Percentiles rank a stretch among this genome's conserved stretches.
Evolutionary conservation across 2,329 filamentous ascomycete species (phyloP).

Genomic region (Stenocarpella maydis): DNA sequence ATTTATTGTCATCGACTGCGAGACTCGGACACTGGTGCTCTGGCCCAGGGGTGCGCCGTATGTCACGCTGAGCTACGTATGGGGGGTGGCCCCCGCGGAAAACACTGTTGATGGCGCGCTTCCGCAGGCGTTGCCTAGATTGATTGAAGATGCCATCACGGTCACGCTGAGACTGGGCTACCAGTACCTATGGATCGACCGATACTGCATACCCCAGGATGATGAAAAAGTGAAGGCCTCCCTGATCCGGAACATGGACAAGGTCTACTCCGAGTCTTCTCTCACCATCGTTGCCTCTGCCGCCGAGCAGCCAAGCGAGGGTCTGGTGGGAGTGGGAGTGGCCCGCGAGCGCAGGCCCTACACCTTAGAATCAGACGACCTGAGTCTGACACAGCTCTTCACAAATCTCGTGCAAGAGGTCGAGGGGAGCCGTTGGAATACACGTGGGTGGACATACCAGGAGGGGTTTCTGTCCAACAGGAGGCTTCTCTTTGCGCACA

Average conservation of each 20-base stretch:
- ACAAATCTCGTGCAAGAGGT: constrained; percentile 23
- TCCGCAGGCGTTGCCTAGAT: neutral
- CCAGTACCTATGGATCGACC: constrained; percentile 50
- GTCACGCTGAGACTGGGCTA: constrained; percentile 44
- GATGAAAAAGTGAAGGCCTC: constrained; percentile 34
- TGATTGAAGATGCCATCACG: constrained; percentile 23
- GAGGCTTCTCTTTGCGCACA: constrained; percentile 49
- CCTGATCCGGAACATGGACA: constrained; percentile 49
- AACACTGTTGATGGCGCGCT: neutral
- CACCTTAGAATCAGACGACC: constrained; percentile 35
- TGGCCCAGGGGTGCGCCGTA: neutral
- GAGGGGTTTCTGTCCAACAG: constrained; percentile 48
- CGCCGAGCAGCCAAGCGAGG: constrained; percentile 45
- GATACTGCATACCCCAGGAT: constrained; percentile 46
- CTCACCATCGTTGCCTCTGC: constrained; percentile 51
- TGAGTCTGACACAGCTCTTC: constrained; percentile 36
- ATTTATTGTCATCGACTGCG: constrained; percentile 24
- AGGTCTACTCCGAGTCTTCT: constrained; percentile 46
- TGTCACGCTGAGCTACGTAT: constrained; percentile 30
- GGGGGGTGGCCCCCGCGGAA: constrained; percentile 3
- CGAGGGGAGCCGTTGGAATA: constrained; percentile 44
- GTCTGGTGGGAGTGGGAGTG: constrained; percentile 45
- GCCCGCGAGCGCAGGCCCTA: constrained; percentile 8
- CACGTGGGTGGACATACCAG: constrained; percentile 51
- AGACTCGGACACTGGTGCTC: neutral